Evolutionary conservation across 2,329 filamentous ascomycete species (phyloP), one percentile per base, ranked within the genome.

Genomic region (Fusarium abutilonis): DNA sequence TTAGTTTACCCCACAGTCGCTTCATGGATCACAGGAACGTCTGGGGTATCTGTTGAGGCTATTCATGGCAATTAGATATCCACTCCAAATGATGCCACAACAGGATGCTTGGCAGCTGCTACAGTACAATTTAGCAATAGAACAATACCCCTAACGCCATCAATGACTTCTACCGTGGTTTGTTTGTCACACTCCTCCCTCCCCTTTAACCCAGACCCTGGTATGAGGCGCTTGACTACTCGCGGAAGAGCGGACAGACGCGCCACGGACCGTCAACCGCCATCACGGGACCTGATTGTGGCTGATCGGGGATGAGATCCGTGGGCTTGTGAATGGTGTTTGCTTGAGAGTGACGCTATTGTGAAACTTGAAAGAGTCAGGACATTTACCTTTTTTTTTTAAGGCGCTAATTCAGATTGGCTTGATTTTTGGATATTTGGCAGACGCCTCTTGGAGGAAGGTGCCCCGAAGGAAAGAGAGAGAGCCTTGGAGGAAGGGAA

Each of bases 221-320:
- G 38, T 9, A 23, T 8, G 42, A 61, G 50, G 55, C 58, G 36
- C 35, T 42, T 64, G 35, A 48, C 35, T 59, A 47, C 40, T 26
- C 38, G 29, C 45, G 34, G 48, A 54, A 38, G 32, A 40, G 54
- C 66, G 65, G 60, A 55, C 52, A 54, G 63, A 61, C 45, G 61
- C 64, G 67, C 67, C 59, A 68, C 64, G 67, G 67, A 64, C 62
- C 67, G 64, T 54, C 52, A 47, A 43, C 63, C 58, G 59, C 51
- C 35, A 68, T 63, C 64, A 67, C 61, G 43, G 55, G 59, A 63
- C 56, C 48, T 55, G 38, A 44, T 38, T 44, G 42, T 64, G 62
- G 62, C 62, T 65, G 48, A 47, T 10, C 43, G 40, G 46, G 60
- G 56, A 51, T 53, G 36, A 19, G 56, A 61, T 52, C 61, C 56